phyloP scores from a whole-genome alignment of 768 basidiomycete genomes.

The Naganishia friedmannii region DNA sequence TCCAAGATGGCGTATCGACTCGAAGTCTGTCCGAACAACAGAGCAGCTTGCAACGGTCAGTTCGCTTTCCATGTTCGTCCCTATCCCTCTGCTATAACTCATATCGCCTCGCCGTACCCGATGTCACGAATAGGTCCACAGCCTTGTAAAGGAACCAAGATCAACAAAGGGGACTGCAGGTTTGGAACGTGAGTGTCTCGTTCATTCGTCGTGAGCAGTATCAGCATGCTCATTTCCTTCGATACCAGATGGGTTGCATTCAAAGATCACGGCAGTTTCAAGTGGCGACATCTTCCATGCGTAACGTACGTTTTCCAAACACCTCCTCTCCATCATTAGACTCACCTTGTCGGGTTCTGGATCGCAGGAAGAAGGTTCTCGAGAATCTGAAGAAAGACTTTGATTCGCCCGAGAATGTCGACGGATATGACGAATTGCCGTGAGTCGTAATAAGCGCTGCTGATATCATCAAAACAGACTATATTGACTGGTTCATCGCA shows the following conservation, averaged over 20 bases:
- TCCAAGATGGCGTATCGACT: constrained; percentile 24
- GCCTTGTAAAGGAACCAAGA: constrained; percentile 31
- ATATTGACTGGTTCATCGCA: not conserved
- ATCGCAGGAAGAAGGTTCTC: constrained; percentile 18
- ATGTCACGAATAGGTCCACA: not conserved
- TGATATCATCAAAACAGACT: too few relatives aligned
- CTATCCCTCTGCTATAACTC: not conserved
- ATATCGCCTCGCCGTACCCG: too few relatives aligned
- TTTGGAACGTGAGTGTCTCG: constrained; percentile 23
- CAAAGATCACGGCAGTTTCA: constrained; percentile 23
- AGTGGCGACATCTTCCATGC: constrained; percentile 29
- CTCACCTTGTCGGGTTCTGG: not conserved
- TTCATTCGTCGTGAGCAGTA: not conserved
- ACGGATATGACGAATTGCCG: constrained; percentile 28
- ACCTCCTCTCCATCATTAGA: not conserved
- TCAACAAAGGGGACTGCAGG: constrained; percentile 18
- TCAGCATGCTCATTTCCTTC: not conserved
- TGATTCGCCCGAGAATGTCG: constrained; percentile 8
- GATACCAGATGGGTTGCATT: constrained; percentile 5
- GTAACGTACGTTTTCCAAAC: constrained; percentile 17
- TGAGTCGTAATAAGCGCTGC: not conserved
- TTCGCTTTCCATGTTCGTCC: not conserved
- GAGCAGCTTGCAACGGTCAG: constrained; percentile 25
- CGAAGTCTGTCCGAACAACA: constrained; percentile 22
- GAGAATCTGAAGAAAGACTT: constrained; percentile 28